phyloP scores from a whole-genome alignment of 169 alveolate species.

The Cryptosporidium parvum region DNA sequence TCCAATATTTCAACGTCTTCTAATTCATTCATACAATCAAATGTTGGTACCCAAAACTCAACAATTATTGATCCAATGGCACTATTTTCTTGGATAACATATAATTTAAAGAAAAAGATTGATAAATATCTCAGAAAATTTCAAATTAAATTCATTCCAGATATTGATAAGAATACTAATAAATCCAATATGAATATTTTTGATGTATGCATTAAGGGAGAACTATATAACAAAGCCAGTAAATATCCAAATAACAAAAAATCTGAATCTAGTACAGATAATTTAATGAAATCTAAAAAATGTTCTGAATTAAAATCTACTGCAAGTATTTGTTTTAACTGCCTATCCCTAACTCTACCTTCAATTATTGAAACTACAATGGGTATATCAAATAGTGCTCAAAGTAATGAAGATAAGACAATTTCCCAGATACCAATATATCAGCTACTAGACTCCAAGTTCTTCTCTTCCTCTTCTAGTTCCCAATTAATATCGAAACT shows the following conservation, averaged over 20 bases:
- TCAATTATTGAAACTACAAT: constrained; percentile 45
- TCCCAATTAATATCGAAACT: constrained; percentile 80
- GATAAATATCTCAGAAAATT: constrained; percentile 21
- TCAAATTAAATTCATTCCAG: constrained; percentile 20
- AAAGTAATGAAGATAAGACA: neutral
- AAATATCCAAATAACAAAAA: too few relatives aligned
- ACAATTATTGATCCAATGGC: constrained; percentile 66
- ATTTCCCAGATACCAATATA: constrained; percentile 63
- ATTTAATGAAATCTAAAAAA: neutral
- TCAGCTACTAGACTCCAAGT: constrained; percentile 39
- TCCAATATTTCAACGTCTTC: neutral
- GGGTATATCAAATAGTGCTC: neutral
- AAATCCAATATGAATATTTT: constrained; percentile 4
- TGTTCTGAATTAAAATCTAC: neutral
- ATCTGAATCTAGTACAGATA: neutral
- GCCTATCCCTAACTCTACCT: constrained; percentile 33
- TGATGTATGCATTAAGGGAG: constrained; percentile 44
- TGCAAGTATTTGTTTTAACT: neutral
- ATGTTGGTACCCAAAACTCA: neutral
- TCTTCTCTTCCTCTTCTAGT: constrained; percentile 12
- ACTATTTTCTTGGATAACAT: constrained; percentile 61
- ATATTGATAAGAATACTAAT: neutral
- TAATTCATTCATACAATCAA: neutral
- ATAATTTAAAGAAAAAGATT: constrained; percentile 24
- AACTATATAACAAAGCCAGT: neutral